Base-by-base conservation (phyloP, 192 early-diverging fungal species). In the Coemansia sp. region DNA sequence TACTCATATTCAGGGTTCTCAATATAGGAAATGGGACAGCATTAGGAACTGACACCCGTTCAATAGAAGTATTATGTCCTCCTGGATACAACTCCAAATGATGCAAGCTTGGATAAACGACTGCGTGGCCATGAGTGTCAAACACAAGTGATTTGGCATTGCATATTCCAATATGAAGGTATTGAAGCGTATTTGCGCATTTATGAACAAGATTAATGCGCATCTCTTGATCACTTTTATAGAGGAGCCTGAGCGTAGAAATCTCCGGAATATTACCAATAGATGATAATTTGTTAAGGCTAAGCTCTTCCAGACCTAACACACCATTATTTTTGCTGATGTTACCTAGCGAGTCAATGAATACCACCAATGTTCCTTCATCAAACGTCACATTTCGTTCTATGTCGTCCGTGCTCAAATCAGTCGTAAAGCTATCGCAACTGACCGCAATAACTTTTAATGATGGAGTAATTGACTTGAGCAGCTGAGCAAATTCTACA, bases 21-120 rank as follows among this genome's bases (percentile, higher is more conserved):
- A 66, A 44, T 15, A 2, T 38, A 22, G 65, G 65, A 66, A 66
- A 66, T 3, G 50, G 65, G 1, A 52, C 65, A n/a, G 11, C 33
- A 16, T 12, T 38, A 24, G 64, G 41, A 20, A 13, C 49, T 18
- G 24, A 29, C 24, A 31, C 20, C 13, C 12, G 24, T 31, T 55
- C 29, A 29, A 22, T 27, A 31, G 24, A 66, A 3, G 11, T 41
- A 34, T 47, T 65, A 65, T 16, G 13, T 10, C 24, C 43, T 8
- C n/a, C 43, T 33, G 27, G 31, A 3, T 15, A 10, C 27, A 65
- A 16, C 11, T 24, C 36, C 62, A 65, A 41, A 8, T 27, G 44
- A 46, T 65, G 44, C 64, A 65, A 2, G 31, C 49, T 47, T 13
- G 64, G 38, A 11, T 65, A 65, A 1, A 55, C 52, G 5, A 55